A percentile compares a stretch with the other conserved stretches of the same genome.
Evolutionary conservation across 169 alveolate genomes (phyloP).

Genomic region (Amoebophrya sp.): DNA sequence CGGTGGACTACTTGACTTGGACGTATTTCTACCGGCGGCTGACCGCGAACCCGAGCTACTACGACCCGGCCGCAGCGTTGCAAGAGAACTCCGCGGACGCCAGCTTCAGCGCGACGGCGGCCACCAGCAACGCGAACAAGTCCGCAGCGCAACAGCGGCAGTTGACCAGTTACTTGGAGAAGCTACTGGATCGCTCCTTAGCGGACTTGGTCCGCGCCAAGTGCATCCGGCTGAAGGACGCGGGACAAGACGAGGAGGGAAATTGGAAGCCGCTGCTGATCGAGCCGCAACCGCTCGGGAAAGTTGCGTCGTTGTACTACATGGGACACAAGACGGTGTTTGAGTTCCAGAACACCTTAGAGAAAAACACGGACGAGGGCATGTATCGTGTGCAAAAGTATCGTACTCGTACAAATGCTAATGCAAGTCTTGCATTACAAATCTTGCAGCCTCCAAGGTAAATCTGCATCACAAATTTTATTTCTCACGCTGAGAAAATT

Average conservation of each 20-base stretch:
- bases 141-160: neutral
- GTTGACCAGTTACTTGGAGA: conserved; percentile 48
- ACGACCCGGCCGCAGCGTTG: conserved; percentile 40
- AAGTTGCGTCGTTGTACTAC: conserved; percentile 25
- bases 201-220: conserved; percentile 44
- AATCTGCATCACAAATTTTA: no score
- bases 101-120: neutral
- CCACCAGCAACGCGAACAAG: neutral
- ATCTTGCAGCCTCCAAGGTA: no score
- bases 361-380: conserved; percentile 27
- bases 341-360: conserved; percentile 37
- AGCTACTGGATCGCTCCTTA: conserved; percentile 36
- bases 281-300: conserved; percentile 37
- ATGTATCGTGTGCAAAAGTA: no score
- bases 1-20: conserved; percentile 67
- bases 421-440: no score
- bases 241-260: conserved; percentile 32
- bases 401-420: no score
- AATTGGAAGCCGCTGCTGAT: conserved; percentile 26
- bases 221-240: conserved; percentile 40
- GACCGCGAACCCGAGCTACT: conserved; percentile 53
- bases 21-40: conserved; percentile 69
- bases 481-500: no score
- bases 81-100: neutral
- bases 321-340: conserved; percentile 31